Percentiles rank a stretch among this genome's conserved stretches.
phyloP scores from a whole-genome alignment of 176 grass and related monocot species.

The Eremochloa ophiuroides region DNA sequence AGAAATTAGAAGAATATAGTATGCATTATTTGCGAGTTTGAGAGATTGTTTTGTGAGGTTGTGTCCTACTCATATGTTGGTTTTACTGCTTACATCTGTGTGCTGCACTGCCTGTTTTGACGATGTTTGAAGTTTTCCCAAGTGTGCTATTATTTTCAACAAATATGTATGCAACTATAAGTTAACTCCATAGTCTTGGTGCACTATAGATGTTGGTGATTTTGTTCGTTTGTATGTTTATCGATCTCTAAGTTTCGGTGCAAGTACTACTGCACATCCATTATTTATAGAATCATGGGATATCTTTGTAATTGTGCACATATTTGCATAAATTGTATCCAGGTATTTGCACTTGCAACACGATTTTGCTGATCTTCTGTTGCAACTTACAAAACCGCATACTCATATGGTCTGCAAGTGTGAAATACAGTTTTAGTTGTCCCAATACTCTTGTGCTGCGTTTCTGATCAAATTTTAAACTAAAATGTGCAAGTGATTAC shows the following conservation, averaged over 20 bases:
- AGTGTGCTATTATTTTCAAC: neutral
- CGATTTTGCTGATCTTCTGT: neutral
- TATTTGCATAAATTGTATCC: neutral
- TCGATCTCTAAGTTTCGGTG: neutral
- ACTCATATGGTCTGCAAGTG: neutral
- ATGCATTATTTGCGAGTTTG: neutral
- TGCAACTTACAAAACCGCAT: neutral
- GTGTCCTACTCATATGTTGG: too few species aligned
- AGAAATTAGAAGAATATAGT: conserved; percentile 4
- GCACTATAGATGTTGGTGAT: neutral
- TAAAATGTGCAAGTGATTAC: neutral
- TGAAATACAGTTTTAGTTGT: neutral
- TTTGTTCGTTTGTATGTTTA: neutral
- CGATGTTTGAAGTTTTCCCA: neutral
- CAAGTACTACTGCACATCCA: neutral
- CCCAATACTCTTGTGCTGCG: neutral
- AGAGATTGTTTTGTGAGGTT: too few species aligned
- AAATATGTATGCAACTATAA: neutral
- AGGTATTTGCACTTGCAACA: neutral
- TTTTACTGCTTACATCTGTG: neutral
- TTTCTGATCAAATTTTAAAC: neutral
- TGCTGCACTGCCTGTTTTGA: neutral
- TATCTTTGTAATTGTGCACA: neutral
- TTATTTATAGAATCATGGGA: neutral
- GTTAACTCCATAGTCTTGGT: neutral